These are phyloP conservation scores for Chenopodium suecicum DNA, from an alignment of 148 eudicot genomes.

Conservation along the genomic window DNA sequence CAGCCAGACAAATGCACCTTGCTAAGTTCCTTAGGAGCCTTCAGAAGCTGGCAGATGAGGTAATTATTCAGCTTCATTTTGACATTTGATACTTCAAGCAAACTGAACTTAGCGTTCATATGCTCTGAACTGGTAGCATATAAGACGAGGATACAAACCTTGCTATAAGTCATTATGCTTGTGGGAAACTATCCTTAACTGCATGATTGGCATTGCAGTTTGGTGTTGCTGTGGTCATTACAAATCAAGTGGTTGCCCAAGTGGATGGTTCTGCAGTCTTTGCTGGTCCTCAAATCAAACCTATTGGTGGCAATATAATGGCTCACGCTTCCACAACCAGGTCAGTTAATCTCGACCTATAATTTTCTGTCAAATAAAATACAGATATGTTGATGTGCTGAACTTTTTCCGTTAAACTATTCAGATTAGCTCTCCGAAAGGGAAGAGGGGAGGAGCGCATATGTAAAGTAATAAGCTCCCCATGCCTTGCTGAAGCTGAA, in stretches of 20 bases:
- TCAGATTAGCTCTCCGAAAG: slow-evolving; percentile 86
- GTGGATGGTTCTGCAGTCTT: slow-evolving; percentile 95
- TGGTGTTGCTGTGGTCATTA: slow-evolving; percentile 92
- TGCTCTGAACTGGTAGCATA: background rate
- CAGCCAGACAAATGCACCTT: slow-evolving; percentile 97
- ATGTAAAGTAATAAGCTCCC: slow-evolving; percentile 95
- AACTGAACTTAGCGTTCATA: background rate
- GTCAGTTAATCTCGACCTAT: slow-evolving; percentile 33
- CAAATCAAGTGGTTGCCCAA: slow-evolving; percentile 97
- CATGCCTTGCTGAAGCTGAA: slow-evolving; percentile 95
- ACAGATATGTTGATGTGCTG: background rate
- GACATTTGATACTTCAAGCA: background rate
- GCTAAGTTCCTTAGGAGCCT: slow-evolving; percentile 95
- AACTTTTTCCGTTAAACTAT: background rate
- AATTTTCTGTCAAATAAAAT: background rate
- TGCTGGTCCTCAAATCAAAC: slow-evolving; percentile 94
- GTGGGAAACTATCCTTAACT: background rate
- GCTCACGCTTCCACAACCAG: slow-evolving; percentile 98
- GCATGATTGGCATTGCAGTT: slow-evolving; percentile 42
- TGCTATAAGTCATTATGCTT: background rate
- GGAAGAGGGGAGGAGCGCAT: slow-evolving; percentile 94
- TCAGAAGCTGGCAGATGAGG: slow-evolving; percentile 97
- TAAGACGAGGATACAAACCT: background rate
- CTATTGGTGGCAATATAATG: slow-evolving; percentile 98
- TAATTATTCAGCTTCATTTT: slow-evolving; percentile 18